Percentiles rank a stretch among this genome's conserved stretches.
These are phyloP conservation scores for Hippophae tibetana DNA, from an alignment of 306 rosid genomes.

Conservation along the genomic window DNA sequence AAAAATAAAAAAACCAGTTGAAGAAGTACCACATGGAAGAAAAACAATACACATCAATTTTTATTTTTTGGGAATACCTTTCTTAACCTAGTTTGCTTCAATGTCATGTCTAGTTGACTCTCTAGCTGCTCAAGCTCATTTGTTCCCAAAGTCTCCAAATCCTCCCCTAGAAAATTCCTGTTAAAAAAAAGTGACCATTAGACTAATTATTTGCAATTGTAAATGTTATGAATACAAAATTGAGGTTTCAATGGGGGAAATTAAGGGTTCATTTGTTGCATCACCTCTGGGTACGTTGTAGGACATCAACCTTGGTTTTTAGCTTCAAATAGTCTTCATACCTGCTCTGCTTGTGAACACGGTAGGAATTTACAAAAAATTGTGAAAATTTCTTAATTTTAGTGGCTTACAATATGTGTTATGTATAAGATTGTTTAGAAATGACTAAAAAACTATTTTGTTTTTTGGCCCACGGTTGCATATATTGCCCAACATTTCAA, in stretches of 20 bases:
- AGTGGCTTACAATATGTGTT: too few species aligned
- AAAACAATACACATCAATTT: neutral
- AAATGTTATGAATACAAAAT: too few species aligned
- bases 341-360: slow-evolving; percentile 29
- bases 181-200: neutral
- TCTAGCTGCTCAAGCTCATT: slow-evolving; percentile 65
- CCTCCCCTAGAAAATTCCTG: slow-evolving; percentile 86
- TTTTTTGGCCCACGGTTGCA: too few species aligned
- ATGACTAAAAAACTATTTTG: too few species aligned
- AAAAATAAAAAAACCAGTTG: neutral
- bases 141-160: slow-evolving; percentile 50
- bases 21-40: neutral
- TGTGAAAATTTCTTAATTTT: too few species aligned
- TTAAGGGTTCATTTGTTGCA: too few species aligned
- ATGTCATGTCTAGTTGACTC: slow-evolving; percentile 60
- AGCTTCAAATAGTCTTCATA: slow-evolving; percentile 68
- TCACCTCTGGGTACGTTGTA: slow-evolving; percentile 78
- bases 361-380: too few species aligned
- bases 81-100: slow-evolving; percentile 62
- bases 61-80: slow-evolving; percentile 30
- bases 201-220: too few species aligned
- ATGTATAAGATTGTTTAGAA: too few species aligned
- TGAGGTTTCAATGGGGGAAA: too few species aligned
- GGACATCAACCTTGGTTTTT: slow-evolving; percentile 60
- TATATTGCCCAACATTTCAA: too few species aligned